Base-by-base conservation (phyloP, 371 early-diverging fungal species). In the Blakeslea trispora region DNA sequence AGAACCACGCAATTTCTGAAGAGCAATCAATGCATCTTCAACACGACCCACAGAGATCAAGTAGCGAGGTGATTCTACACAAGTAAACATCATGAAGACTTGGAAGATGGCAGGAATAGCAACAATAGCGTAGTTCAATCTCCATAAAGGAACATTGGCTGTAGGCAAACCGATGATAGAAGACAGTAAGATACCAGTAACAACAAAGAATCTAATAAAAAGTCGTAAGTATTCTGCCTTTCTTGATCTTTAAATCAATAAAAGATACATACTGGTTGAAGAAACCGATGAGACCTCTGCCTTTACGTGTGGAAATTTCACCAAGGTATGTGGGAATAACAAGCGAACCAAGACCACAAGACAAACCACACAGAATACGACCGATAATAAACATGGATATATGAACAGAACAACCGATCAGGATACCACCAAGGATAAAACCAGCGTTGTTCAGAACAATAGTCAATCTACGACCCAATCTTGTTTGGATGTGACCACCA, bases 261-360 rank as follows among this genome's bases (percentile, higher is more conserved):
- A n/a, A n/a, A n/a, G n/a, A n/a, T n/a, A 51, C 28, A 41, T 51
- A 78, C 76, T 94, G 94, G 60, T 93, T 86, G 37, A 84, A 81
- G 21, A 90, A 79, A 37, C 86, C 83, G 52, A 91, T 63, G 1
- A 81, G 62, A 8, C 94, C 96, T 57, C 93, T 77, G 13, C 71
- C 74, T 17, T 75, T 71, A 5, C 81, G 77, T 0, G 94, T 91
- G 3, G 93, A 74, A 43, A 95, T 81, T 57, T 94, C 92, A 21
- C 86, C 85, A 21, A 95, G 79, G 59, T 95, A 96, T 1, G 86
- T 82, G 0, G 96, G 90, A 1, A 90, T 87, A 9, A 82, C 84
- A 22, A 87, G 87, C 39, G 91, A 86, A n/a, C 87, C 86, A 5
- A 89, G 67, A 22, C 95, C 96, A 32, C 91, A 84, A 1, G 85